These are phyloP conservation scores for Salix udensis DNA, from an alignment of 345 rosid genomes.

Conservation along the genomic window DNA sequence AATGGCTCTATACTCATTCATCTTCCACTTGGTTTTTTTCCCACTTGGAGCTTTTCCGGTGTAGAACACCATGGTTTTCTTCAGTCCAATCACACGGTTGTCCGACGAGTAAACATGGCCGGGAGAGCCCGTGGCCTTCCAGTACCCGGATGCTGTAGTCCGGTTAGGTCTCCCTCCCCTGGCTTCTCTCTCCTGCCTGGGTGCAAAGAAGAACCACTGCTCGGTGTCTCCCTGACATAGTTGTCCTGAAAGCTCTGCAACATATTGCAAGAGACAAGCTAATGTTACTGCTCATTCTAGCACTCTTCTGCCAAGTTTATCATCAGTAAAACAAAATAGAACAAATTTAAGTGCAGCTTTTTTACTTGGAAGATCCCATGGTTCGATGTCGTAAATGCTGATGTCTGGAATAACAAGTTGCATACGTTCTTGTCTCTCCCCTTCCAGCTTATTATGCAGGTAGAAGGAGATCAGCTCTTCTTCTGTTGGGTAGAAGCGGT, in stretches of 20 bases:
- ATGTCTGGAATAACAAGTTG: constrained; percentile 60
- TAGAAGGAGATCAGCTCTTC: constrained; percentile 84
- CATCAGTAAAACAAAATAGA: background rate
- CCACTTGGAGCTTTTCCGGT: constrained; percentile 80
- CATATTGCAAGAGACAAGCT: constrained; percentile 3
- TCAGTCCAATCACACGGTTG: constrained; percentile 63
- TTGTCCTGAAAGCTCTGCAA: constrained; percentile 64
- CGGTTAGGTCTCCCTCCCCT: constrained; percentile 80
- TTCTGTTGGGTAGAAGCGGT: constrained; percentile 89
- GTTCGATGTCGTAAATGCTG: constrained; percentile 56
- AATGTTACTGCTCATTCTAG: background rate
- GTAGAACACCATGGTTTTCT: constrained; percentile 94
- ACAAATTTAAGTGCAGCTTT: background rate
- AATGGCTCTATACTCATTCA: constrained; percentile 87
- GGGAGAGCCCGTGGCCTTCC: constrained; percentile 98
- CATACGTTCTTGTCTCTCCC: constrained; percentile 38
- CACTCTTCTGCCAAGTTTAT: background rate
- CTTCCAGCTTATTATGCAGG: constrained; percentile 62
- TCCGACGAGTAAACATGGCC: constrained; percentile 67
- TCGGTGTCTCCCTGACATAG: constrained; percentile 59
- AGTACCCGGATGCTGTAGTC: constrained; percentile 78
- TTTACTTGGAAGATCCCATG: constrained; percentile 73
- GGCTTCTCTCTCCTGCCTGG: constrained; percentile 81
- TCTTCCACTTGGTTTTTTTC: constrained; percentile 88
- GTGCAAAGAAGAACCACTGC: constrained; percentile 94